A percentile compares a stretch with the other conserved stretches of the same genome.
phyloP scores from a whole-genome alignment of 495 filamentous ascomycete genomes.

The Echria macrotheca region DNA sequence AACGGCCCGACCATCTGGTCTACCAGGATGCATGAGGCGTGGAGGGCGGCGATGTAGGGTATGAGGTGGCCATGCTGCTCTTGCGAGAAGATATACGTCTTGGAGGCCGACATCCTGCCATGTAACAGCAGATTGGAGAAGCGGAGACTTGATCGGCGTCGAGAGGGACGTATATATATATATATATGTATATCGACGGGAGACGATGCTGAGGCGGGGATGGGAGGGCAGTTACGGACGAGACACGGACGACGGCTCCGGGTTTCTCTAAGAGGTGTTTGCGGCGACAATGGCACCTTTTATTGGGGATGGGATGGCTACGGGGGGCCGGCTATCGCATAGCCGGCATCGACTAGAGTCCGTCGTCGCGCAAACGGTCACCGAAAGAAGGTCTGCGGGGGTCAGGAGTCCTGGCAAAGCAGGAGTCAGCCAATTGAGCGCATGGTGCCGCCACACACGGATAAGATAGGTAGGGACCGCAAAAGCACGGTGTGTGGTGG shows the following conservation, averaged over 20 bases:
- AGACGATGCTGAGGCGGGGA: too few relatives aligned
- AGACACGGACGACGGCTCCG: too few relatives aligned
- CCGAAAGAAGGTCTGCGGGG: slow-evolving; percentile 9
- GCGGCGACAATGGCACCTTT: too few relatives aligned
- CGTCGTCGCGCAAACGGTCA: too few relatives aligned
- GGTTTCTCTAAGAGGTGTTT: too few relatives aligned
- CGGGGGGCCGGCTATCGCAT: too few relatives aligned
- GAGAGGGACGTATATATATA: too few relatives aligned
- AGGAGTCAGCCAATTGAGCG: slow-evolving; percentile 18
- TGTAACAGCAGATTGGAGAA: too few relatives aligned
- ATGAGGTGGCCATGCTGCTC: slow-evolving; percentile 29
- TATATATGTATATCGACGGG: too few relatives aligned
- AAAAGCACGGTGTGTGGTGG: slow-evolving; percentile 4
- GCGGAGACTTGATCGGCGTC: neutral
- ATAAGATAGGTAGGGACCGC: slow-evolving; percentile 6
- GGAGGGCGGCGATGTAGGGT: slow-evolving; percentile 36
- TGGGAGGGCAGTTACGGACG: too few relatives aligned
- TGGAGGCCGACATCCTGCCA: slow-evolving; percentile 6
- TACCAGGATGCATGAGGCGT: slow-evolving; percentile 33
- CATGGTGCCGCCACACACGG: slow-evolving; percentile 15
- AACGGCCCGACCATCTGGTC: slow-evolving; percentile 37
- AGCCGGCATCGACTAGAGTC: too few relatives aligned
- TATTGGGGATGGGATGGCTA: too few relatives aligned
- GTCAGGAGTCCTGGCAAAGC: neutral
- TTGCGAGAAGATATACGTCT: slow-evolving; percentile 29